These are phyloP conservation scores for Penicillium sp. DNA, from an alignment of 2,329 filamentous ascomycete genomes.

Conservation along the genomic window DNA sequence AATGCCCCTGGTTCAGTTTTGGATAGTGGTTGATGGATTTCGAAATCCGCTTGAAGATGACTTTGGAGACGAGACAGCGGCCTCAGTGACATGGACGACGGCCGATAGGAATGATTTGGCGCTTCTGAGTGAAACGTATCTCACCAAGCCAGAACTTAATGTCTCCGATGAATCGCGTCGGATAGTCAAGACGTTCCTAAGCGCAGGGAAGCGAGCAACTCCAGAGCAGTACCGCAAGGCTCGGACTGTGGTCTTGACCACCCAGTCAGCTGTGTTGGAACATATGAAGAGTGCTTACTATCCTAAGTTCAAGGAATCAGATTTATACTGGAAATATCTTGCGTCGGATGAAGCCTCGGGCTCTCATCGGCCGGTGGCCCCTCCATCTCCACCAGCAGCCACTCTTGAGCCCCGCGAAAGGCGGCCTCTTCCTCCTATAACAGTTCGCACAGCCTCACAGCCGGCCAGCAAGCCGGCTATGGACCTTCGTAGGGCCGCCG, in stretches of 20 bases:
- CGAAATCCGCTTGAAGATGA: constrained; percentile 90
- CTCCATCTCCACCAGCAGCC: constrained; percentile 18
- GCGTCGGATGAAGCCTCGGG: constrained; percentile 71
- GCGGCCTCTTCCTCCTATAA: constrained; percentile 43
- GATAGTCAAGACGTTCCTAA: constrained; percentile 74
- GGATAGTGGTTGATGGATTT: constrained; percentile 96
- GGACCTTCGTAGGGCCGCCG: constrained; percentile 60
- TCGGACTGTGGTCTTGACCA: constrained; percentile 74
- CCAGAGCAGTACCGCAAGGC: constrained; percentile 80
- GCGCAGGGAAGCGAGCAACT: constrained; percentile 73
- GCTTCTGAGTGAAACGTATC: constrained; percentile 87
- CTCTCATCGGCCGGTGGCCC: constrained; percentile 20
- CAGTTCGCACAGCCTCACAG: constrained; percentile 51
- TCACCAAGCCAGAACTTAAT: constrained; percentile 78
- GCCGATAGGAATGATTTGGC: constrained; percentile 84
- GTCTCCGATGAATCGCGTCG: constrained; percentile 69
- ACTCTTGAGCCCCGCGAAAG: constrained; percentile 34
- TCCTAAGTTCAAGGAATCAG: constrained; percentile 84
- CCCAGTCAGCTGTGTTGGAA: constrained; percentile 80
- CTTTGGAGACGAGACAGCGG: constrained; percentile 68
- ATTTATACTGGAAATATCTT: constrained; percentile 93
- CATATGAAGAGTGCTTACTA: constrained; percentile 81
- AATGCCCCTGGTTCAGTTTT: constrained; percentile 93
- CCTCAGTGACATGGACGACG: constrained; percentile 71
- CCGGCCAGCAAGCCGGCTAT: constrained; percentile 42